Evolutionary conservation across 2,329 filamentous ascomycete species (phyloP), one percentile per base, ranked within the genome.

Genomic region (Parasarocladium wereldwijsianum): DNA sequence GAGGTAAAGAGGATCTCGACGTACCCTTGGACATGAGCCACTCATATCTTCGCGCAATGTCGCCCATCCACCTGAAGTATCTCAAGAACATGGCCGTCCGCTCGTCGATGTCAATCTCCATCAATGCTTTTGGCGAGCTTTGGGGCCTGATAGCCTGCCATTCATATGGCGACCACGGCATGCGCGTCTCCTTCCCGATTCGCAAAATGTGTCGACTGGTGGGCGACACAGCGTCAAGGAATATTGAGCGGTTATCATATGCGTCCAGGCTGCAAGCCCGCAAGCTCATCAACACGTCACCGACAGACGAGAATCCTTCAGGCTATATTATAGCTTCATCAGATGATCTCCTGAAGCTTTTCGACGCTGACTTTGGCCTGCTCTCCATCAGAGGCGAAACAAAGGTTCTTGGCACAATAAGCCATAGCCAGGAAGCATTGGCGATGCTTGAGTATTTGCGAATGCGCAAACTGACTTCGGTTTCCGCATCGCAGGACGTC

Each of bases 41-140:
- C 43, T 69, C 78, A 0, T 90, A 92, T 45, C 65, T 93, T 2
- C 72, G 85, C 32, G 84, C 86, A 37, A 93, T 93, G 71, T 92
- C 83, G 1, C 84, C 85, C 0, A 86, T 93, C 24, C 83, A 90
- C 45, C 52, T 93, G 32, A 92, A 92, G 45, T 93, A 93, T 42
- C 61, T 93, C 3, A 66, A 59, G 5, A 85, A 93, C 46, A 93
- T 93, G 85, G 77, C 76, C 6, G 84, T 93, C 1, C 73, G 84
- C n/a, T 83, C 83, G 0, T 93, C 83, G 38, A 93, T 93, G 84
- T 93, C 84, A 1, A 85, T 93, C 36, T 92, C 84, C 1, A 81
- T 93, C 44, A 90, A 84, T 38, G 81, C 81, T 0, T 90, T 92
- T 42, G 65, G 70, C 40, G 79, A 92, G 41, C 56, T 93, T 0